Percentiles rank a stretch among this genome's conserved stretches.
These are phyloP conservation scores for Moelleriella libera DNA, from an alignment of 2,329 filamentous ascomycete species.

Conservation along the genomic window DNA sequence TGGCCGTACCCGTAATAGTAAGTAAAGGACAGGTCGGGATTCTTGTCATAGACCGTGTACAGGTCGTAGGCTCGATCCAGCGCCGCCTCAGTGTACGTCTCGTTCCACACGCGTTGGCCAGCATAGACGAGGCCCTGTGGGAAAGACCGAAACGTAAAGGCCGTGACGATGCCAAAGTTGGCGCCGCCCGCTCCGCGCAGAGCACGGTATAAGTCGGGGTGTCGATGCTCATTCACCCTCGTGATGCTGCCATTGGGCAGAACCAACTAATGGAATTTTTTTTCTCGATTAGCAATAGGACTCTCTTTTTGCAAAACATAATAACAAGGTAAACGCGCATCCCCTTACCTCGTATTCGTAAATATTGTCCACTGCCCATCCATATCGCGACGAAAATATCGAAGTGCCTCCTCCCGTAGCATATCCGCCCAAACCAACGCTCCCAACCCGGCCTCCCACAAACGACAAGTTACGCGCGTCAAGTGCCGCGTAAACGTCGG, in stretches of 20 bases:
- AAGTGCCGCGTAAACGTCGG: constrained; percentile 9
- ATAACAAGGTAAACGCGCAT: background rate
- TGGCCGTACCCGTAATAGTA: background rate
- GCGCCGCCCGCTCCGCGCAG: constrained; percentile 23
- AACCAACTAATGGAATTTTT: constrained; percentile 20
- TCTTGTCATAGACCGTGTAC: background rate
- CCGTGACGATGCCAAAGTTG: constrained; percentile 25
- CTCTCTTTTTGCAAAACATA: background rate
- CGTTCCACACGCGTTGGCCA: background rate
- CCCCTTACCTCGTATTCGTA: constrained; percentile 19
- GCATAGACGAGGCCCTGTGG: constrained; percentile 12
- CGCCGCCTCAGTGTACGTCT: background rate
- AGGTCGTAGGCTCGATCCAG: background rate
- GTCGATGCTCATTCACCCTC: constrained; percentile 17
- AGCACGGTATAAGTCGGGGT: constrained; percentile 29
- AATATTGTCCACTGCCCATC: constrained; percentile 33
- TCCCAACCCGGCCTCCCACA: constrained; percentile 25
- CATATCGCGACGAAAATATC: constrained; percentile 18
- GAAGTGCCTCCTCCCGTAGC: constrained; percentile 10
- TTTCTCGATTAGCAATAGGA: background rate
- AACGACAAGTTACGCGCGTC: constrained; percentile 21
- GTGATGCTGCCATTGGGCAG: constrained; percentile 29
- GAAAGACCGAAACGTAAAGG: constrained; percentile 14
- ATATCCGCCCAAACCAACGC: constrained; percentile 16
- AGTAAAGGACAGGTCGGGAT: background rate